Evolutionary conservation across 352 stramenopile species (phyloP), one percentile per base, ranked within the genome.

Genomic region (Globisporangium emineosum): DNA sequence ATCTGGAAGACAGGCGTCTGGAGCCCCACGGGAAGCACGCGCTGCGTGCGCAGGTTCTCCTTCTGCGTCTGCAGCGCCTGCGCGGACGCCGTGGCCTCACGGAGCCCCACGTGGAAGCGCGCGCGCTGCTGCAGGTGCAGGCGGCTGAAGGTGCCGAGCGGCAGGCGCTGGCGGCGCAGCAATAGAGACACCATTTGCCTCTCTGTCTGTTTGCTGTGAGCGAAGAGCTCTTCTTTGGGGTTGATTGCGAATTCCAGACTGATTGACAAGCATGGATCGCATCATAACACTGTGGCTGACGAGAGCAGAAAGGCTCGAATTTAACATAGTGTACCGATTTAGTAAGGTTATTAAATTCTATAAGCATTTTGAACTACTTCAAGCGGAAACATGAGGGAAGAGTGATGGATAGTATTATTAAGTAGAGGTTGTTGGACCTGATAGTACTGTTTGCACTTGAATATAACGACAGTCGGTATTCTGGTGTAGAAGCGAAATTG

Each of bases 1-100:
- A 99, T 78, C 65, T 94, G 86, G 61, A 94, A 91, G 57, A 92
- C 72, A 9, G 86, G 86, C 62, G 82, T 83, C 29, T 83, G 59
- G n/a, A 94, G 83, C 43, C 69, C 77, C 54, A 88, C 51, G 12
- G 70, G 62, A 13, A 78, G 53, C 37, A 82, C 77, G 35, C 81
- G 79, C 40, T 84, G 67, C 8, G 78, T 86, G 61, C 80, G 83
- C 58, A 90, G 67, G 5, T 78, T 70, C 19, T 76, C 35, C 64
- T 78, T 75, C 59, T 89, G 79, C 60, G 72, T 62, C 21, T 66
- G 58, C n/a, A 88, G 51, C 35, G 78, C 75, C 12, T 75, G 51
- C 3, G 64, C 70, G 12, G 67, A 60, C 47, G 70, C 58, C 30
- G 79, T 79, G 3, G 60, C n/a, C 56, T 77, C 64, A 29, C 58